Conservation (phyloP, 768 basidiomycete genomes). For the Agaricus subrufescens region DNA sequence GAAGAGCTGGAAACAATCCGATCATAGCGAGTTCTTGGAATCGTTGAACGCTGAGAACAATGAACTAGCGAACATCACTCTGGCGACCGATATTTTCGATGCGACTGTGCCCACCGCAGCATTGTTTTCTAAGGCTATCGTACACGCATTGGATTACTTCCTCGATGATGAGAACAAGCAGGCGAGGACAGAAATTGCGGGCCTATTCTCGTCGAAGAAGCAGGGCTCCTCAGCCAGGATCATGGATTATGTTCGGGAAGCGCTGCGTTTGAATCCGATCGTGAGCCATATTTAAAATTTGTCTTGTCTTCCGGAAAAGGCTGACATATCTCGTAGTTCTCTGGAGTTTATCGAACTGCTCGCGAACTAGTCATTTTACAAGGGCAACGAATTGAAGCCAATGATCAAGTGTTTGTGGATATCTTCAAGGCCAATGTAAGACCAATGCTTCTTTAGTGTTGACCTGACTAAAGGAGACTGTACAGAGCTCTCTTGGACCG, state of each 20-base stretch:
- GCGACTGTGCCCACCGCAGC: slow-evolving; percentile 53
- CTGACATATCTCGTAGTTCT: slow-evolving; percentile 22
- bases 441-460: neutral
- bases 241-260: slow-evolving; percentile 41
- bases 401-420: slow-evolving; percentile 30
- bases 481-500: neutral
- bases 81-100: slow-evolving; percentile 48
- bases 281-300: slow-evolving; percentile 17
- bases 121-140: slow-evolving; percentile 50
- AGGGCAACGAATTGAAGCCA: slow-evolving; percentile 16
- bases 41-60: slow-evolving; percentile 20
- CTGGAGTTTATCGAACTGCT: slow-evolving; percentile 37
- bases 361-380: slow-evolving; percentile 21
- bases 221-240: slow-evolving; percentile 23
- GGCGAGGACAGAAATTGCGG: slow-evolving; percentile 36
- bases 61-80: slow-evolving; percentile 19
- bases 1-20: neutral
- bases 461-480: neutral
- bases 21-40: slow-evolving; percentile 27
- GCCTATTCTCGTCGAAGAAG: slow-evolving; percentile 22
- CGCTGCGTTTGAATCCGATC: slow-evolving; percentile 37
- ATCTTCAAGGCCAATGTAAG: slow-evolving; percentile 32
- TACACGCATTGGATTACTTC: slow-evolving; percentile 58
- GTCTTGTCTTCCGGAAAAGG: neutral
- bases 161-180: slow-evolving; percentile 32